Percentiles rank a stretch among this genome's conserved stretches.
Evolutionary conservation across 768 basidiomycete species (phyloP).

Genomic region (Rhodotorula kratochvilovae): DNA sequence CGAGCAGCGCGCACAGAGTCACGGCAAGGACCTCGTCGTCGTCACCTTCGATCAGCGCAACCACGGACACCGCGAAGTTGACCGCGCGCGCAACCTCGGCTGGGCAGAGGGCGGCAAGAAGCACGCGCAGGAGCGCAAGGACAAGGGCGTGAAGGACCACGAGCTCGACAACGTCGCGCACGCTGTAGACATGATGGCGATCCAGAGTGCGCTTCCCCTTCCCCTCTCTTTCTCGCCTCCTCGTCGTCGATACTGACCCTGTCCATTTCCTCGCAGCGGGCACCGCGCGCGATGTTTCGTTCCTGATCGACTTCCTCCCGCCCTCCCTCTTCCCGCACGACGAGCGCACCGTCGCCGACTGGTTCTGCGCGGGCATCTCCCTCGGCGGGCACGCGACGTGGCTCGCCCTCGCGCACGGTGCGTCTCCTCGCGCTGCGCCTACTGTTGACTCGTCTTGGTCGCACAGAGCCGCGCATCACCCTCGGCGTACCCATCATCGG

Average conservation of each 20-base stretch:
- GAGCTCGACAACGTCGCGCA: conserved; percentile 20
- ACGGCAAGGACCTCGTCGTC: conserved; percentile 50
- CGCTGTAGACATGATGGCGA: conserved; percentile 55
- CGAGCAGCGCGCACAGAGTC: conserved; percentile 5
- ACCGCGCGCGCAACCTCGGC: conserved; percentile 49
- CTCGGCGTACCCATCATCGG: conserved; percentile 43
- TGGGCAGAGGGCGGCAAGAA: conserved; percentile 46
- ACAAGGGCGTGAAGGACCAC: conserved; percentile 50
- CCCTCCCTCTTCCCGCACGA: conserved; percentile 66
- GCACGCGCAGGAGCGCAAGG: conserved; percentile 49
- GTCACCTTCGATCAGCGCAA: conserved; percentile 58
- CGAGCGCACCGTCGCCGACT: conserved; percentile 61
- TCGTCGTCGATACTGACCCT: too few species aligned
- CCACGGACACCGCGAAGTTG: conserved; percentile 53
- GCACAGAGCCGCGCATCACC: conserved; percentile 39
- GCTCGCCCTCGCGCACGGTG: conserved; percentile 60
- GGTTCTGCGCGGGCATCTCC: conserved; percentile 69
- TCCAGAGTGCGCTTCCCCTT: conserved; percentile 48
- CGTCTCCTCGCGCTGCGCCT: conserved; percentile 31
- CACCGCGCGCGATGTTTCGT: conserved; percentile 69
- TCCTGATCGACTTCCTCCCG: conserved; percentile 74
- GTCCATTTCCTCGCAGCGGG: conserved; percentile 57
- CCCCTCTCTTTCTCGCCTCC: background rate
- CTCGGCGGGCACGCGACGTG: conserved; percentile 82
- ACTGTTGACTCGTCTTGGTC: background rate